phyloP scores from a whole-genome alignment of 176 grass and related monocot species.

The Ensete glaucum region DNA sequence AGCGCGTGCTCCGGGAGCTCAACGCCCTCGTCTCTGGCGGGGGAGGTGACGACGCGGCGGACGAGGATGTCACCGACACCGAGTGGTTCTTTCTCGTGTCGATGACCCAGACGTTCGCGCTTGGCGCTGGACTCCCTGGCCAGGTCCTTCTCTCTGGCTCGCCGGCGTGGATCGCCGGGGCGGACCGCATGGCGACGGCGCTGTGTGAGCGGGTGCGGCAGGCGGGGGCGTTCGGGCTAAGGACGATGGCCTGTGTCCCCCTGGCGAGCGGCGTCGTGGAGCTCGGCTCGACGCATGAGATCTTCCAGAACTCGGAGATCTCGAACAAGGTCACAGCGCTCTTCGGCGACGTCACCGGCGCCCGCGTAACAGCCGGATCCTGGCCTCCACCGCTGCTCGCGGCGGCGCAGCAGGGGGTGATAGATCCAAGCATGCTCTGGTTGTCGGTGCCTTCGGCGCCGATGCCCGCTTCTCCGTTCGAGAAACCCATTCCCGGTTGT shows the following conservation, averaged over 20 bases:
- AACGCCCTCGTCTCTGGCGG: neutral
- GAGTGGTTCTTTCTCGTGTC: conserved; percentile 21
- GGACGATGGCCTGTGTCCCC: conserved; percentile 12
- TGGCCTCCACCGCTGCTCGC: neutral
- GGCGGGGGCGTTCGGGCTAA: conserved; percentile 1
- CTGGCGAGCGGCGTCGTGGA: conserved; percentile 7
- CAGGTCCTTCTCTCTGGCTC: neutral
- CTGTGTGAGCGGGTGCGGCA: conserved; percentile 7
- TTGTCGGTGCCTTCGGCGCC: neutral
- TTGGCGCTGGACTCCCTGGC: neutral
- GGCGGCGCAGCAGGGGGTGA: neutral
- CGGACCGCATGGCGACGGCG: neutral
- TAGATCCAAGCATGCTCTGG: neutral
- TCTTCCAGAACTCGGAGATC: conserved; percentile 14
- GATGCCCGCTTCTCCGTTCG: neutral
- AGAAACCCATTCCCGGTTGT: neutral
- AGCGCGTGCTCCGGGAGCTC: conserved; percentile 17
- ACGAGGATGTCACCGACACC: conserved; percentile 11
- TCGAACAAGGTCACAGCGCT: neutral
- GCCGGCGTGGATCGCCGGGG: conserved; percentile 3
- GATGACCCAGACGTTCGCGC: conserved; percentile 1
- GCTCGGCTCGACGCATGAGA: conserved; percentile 9
- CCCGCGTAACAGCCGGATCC: neutral
- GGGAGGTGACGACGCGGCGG: neutral
- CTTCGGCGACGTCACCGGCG: neutral